Conservation (phyloP, 176 grass and related monocot species). For the Eragrostis curvula region DNA sequence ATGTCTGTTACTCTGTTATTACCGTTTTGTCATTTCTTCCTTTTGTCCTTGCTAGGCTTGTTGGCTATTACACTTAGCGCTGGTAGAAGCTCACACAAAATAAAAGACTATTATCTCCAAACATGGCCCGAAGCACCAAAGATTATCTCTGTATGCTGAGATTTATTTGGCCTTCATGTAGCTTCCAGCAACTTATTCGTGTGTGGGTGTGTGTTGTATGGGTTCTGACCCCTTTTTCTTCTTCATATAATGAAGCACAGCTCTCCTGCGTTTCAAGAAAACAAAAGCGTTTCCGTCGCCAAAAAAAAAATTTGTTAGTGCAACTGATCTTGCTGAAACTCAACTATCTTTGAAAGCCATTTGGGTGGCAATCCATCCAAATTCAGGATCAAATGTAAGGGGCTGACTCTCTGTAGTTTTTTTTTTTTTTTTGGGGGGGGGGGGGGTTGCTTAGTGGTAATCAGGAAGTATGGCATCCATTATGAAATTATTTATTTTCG, state of each 20-base stretch:
- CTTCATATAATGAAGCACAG: too few species aligned
- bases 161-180: not conserved
- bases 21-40: constrained; percentile 9
- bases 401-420: not conserved
- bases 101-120: constrained; percentile 77
- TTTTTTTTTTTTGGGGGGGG: too few species aligned
- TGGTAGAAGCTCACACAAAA: constrained; percentile 59
- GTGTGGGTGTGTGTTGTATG: too few species aligned
- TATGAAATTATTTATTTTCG: constrained; percentile 29
- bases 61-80: constrained; percentile 73
- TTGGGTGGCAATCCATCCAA: constrained; percentile 92
- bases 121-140: constrained; percentile 65
- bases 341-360: constrained; percentile 70
- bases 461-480: not conserved
- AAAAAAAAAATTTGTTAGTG: constrained; percentile 67
- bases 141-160: constrained; percentile 67
- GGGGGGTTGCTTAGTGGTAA: too few species aligned
- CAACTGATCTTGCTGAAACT: constrained; percentile 82
- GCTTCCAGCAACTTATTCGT: not conserved
- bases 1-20: not conserved
- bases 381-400: constrained; percentile 78
- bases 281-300: too few species aligned
- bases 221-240: too few species aligned
- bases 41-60: constrained; percentile 56
- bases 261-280: too few species aligned